Evolutionary conservation across 345 rosid species (phyloP).

Genomic region (Euphorbia pulcherrima): DNA sequence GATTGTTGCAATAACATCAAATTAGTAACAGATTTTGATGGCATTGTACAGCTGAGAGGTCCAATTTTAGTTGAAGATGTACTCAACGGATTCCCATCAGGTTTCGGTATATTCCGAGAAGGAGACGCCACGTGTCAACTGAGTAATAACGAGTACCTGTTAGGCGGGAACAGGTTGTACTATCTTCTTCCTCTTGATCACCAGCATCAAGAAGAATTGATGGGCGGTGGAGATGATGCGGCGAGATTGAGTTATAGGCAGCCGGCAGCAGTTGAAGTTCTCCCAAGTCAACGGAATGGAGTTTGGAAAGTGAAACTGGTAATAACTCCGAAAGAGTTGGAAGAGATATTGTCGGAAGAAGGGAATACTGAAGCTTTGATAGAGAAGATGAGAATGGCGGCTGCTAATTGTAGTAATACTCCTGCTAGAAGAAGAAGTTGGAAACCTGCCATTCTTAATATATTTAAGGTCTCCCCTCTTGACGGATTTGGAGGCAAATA

Average conservation of each 20-base stretch:
- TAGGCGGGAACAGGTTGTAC: conserved; percentile 32
- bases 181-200: conserved; percentile 43
- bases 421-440: conserved; percentile 25
- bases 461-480: conserved; percentile 24
- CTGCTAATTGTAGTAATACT: conserved; percentile 29
- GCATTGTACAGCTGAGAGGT: conserved; percentile 28
- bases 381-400: conserved; percentile 63
- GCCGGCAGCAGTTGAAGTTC: conserved; percentile 32
- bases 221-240: too few relatives aligned
- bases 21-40: conserved; percentile 37
- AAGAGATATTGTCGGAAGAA: conserved; percentile 60
- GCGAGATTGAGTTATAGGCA: too few relatives aligned
- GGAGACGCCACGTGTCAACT: conserved; percentile 32
- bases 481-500: conserved; percentile 4
- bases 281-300: conserved; percentile 52
- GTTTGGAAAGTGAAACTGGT: conserved; percentile 71
- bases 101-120: conserved; percentile 35
- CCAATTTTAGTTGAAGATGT: conserved; percentile 45
- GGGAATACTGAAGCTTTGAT: conserved; percentile 63
- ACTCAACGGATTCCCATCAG: conserved; percentile 28
- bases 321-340: conserved; percentile 54
- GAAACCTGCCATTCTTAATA: conserved; percentile 25
- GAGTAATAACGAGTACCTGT: conserved; percentile 30
- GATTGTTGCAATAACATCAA: conserved; percentile 19
- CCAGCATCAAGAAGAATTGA: too few relatives aligned